phyloP scores from a whole-genome alignment of 306 rosid genomes.

The Pyrus pyrifolia region DNA sequence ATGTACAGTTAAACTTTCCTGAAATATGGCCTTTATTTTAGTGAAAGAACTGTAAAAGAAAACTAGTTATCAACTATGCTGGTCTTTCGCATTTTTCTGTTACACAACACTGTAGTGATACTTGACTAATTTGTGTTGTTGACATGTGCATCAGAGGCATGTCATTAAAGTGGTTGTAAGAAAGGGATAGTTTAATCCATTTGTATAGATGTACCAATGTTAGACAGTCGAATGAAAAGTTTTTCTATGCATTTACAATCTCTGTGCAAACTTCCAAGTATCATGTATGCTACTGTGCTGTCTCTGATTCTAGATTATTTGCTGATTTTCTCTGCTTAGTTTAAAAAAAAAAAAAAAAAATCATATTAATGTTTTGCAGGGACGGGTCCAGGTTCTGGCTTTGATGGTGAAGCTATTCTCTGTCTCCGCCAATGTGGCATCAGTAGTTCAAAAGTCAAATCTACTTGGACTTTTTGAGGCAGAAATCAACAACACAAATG shows the following conservation, averaged over 20 bases:
- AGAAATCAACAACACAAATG: conserved; percentile 59
- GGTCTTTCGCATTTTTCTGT: not conserved
- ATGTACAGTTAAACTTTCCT: not conserved
- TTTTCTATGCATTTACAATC: not conserved
- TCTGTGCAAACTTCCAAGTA: not conserved
- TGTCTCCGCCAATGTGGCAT: conserved; percentile 62
- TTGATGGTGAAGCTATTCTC: conserved; percentile 85
- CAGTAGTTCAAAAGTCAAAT: conserved; percentile 51
- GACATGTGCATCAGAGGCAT: not conserved
- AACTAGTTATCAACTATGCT: not conserved
- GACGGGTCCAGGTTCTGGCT: conserved; percentile 81
- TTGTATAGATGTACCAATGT: not conserved
- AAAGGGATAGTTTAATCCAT: not conserved
- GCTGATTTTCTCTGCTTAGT: conserved; percentile 1
- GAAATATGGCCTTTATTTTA: not conserved
- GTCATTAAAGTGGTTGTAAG: not conserved
- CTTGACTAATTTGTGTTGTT: not conserved
- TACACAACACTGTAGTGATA: not conserved
- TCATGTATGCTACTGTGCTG: not conserved
- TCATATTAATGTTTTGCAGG: conserved; percentile 37
- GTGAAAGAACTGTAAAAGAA: not conserved
- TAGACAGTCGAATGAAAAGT: not conserved
- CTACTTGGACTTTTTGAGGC: conserved; percentile 62
- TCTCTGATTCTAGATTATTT: conserved; percentile 6
- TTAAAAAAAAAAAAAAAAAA: not conserved